Percentiles rank a stretch among this genome's conserved stretches.
Conservation (phyloP, 768 basidiomycete genomes). For the Russula earlei region DNA sequence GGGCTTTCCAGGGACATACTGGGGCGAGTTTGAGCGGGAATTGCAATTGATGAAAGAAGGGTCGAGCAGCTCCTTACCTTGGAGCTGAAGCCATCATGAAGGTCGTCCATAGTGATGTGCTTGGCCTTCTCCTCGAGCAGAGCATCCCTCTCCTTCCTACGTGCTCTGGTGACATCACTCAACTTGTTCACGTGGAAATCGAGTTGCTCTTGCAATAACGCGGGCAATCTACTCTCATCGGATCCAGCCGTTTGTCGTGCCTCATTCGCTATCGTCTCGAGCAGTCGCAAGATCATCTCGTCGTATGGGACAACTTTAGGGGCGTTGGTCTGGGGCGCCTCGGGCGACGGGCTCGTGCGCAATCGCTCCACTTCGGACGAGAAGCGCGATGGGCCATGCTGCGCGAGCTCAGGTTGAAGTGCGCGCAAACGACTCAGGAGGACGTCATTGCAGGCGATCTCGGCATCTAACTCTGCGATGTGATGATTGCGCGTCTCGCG, state of each 20-base stretch:
- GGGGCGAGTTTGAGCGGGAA: not conserved
- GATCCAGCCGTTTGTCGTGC: conserved; percentile 55
- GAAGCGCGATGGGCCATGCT: conserved; percentile 46
- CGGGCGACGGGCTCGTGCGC: conserved; percentile 62
- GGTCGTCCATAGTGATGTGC: conserved; percentile 91
- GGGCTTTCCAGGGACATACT: conserved; percentile 73
- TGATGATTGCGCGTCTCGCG: conserved; percentile 71
- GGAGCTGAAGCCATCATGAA: conserved; percentile 80
- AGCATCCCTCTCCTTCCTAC: conserved; percentile 49
- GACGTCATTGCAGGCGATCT: conserved; percentile 77
- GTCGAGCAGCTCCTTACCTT: conserved; percentile 36
- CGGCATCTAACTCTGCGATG: conserved; percentile 62
- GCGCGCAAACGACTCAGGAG: conserved; percentile 62
- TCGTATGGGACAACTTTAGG: conserved; percentile 81
- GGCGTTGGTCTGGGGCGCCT: conserved; percentile 64
- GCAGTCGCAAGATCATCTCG: conserved; percentile 74
- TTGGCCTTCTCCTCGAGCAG: conserved; percentile 74
- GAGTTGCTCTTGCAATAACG: conserved; percentile 52
- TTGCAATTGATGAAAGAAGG: not conserved
- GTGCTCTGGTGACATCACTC: conserved; percentile 49
- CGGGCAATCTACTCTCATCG: conserved; percentile 45
- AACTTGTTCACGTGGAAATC: conserved; percentile 59
- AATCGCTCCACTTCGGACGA: conserved; percentile 64
- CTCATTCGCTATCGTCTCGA: conserved; percentile 61
- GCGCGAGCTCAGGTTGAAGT: conserved; percentile 43